A percentile compares a stretch with the other conserved stretches of the same genome.
Conservation (phyloP, 2,329 filamentous ascomycete genomes). For the Colletotrichum higginsianum region DNA sequence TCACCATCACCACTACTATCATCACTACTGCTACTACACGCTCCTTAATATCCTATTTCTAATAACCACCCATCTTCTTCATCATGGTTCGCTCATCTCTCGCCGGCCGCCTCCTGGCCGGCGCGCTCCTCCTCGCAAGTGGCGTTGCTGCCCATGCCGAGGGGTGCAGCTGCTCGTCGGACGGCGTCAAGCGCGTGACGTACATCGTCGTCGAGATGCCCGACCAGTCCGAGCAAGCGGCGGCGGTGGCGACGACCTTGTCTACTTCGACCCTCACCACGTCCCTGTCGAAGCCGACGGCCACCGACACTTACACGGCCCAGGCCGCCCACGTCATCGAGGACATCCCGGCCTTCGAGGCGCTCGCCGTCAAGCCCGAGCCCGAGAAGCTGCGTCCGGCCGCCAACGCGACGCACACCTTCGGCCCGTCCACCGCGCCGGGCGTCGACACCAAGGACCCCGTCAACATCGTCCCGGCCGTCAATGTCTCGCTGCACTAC, state of each 20-base stretch:
- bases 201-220: conserved; percentile 44
- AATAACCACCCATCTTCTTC: neutral
- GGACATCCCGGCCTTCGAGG: conserved; percentile 28
- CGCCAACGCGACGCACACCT: conserved; percentile 47
- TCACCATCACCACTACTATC: too few species aligned
- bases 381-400: conserved; percentile 45
- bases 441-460: conserved; percentile 38
- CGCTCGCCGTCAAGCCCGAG: conserved; percentile 31
- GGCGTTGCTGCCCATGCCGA: conserved; percentile 36
- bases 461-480: conserved; percentile 43
- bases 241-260: conserved; percentile 1
- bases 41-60: conserved; percentile 1
- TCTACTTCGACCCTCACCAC: neutral
- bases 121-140: conserved; percentile 23
- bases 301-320: neutral
- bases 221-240: conserved; percentile 30
- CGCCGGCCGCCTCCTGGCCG: conserved; percentile 28
- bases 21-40: neutral
- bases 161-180: conserved; percentile 37
- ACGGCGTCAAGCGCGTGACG: conserved; percentile 38
- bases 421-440: conserved; percentile 38
- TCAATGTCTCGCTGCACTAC: conserved; percentile 43
- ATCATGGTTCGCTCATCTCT: conserved; percentile 35
- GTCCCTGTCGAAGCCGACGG: conserved; percentile 1
- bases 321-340: conserved; percentile 30